phyloP scores from a whole-genome alignment of 176 grass and related monocot species.

The Carex littledalei region DNA sequence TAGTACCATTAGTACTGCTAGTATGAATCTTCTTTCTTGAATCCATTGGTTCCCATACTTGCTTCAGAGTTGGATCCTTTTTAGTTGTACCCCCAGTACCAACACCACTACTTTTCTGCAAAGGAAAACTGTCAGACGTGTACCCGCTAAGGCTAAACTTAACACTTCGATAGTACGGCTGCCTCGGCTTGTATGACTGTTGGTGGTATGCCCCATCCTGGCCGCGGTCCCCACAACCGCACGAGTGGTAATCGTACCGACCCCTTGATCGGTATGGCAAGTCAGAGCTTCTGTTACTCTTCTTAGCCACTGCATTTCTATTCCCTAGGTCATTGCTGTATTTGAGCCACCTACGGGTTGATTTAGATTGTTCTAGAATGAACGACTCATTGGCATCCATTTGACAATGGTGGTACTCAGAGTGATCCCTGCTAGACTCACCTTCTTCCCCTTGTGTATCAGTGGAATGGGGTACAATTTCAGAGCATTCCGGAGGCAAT shows the following conservation, averaged over 20 bases:
- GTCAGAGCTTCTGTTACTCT: constrained; percentile 38
- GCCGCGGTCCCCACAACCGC: constrained; percentile 33
- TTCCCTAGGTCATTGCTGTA: constrained; percentile 34
- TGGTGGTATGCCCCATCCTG: constrained; percentile 35
- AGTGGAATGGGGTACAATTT: constrained; percentile 4
- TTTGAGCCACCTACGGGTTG: constrained; percentile 41
- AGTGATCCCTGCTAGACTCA: not conserved
- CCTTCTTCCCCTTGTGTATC: constrained; percentile 8
- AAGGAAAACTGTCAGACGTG: constrained; percentile 24
- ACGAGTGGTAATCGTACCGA: constrained; percentile 51
- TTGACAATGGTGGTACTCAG: constrained; percentile 23
- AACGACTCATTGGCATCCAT: constrained; percentile 37
- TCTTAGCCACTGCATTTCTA: constrained; percentile 23
- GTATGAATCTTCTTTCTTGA: constrained; percentile 49
- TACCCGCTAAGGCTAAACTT: constrained; percentile 29
- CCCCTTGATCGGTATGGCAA: constrained; percentile 42
- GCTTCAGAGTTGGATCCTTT: constrained; percentile 57
- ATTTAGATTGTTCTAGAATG: constrained; percentile 56
- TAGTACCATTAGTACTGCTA: constrained; percentile 21
- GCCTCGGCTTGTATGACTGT: constrained; percentile 31
- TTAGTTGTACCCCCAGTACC: constrained; percentile 34
- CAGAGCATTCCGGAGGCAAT: constrained; percentile 8
- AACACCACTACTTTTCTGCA: constrained; percentile 45
- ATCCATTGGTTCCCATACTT: constrained; percentile 91
- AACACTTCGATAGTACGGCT: constrained; percentile 45